phyloP scores from a whole-genome alignment of 768 basidiomycete genomes.

The Panellus pusillus region DNA sequence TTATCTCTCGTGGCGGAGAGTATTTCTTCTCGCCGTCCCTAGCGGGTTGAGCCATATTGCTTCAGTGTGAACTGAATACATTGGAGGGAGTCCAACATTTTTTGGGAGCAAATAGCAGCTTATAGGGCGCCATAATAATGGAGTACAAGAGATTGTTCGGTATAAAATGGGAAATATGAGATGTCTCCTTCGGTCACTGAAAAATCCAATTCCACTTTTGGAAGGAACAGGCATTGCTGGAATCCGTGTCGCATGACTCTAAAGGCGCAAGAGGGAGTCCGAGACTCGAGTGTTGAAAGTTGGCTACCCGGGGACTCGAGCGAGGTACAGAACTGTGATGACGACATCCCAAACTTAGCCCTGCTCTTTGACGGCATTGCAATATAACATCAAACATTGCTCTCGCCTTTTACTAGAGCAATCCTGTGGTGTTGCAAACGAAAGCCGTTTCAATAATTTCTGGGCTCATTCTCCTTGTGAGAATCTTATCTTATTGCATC shows the following conservation, averaged over 20 bases:
- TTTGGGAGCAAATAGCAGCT: background rate
- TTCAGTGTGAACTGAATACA: background rate
- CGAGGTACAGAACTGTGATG: conserved; percentile 9
- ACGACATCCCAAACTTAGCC: background rate
- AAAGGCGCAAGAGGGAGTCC: background rate
- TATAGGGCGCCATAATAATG: background rate
- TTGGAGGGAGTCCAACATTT: too few species aligned
- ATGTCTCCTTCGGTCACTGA: too few species aligned
- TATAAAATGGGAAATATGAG: too few species aligned
- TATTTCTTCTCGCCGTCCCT: conserved; percentile 19
- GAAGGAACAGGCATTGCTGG: background rate
- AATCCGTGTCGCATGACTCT: background rate
- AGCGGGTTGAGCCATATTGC: conserved; percentile 11
- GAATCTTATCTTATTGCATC: conserved; percentile 1
- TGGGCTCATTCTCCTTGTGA: background rate
- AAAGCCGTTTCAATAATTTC: conserved; percentile 5
- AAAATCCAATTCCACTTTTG: too few species aligned
- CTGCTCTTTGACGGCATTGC: background rate
- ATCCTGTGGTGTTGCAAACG: conserved; percentile 10
- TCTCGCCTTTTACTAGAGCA: conserved; percentile 20
- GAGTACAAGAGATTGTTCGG: background rate
- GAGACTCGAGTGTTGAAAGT: background rate
- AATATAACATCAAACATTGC: conserved; percentile 10
- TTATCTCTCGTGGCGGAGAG: conserved; percentile 15
- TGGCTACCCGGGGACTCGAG: background rate